phyloP scores from a whole-genome alignment of 495 filamentous ascomycete genomes.

The Neohortaea acidophila region DNA sequence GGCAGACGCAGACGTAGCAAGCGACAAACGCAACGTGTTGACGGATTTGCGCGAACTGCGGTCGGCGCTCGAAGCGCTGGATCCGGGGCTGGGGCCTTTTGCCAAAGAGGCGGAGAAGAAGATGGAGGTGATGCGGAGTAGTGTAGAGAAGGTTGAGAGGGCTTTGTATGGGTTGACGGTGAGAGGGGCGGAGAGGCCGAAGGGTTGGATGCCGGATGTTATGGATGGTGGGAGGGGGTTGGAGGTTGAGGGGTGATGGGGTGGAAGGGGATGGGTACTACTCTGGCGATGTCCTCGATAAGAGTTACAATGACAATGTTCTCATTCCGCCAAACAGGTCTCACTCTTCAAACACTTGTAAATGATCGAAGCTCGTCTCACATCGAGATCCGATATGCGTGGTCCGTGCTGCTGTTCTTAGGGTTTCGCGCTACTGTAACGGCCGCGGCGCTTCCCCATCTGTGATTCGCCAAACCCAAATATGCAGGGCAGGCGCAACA shows the following conservation, averaged over 20 bases:
- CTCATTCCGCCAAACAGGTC: too few species aligned
- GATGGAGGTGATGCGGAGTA: constrained; percentile 67
- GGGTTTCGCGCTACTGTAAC: too few species aligned
- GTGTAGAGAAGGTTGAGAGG: constrained; percentile 86
- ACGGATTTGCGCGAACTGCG: constrained; percentile 61
- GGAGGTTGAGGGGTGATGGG: constrained; percentile 30
- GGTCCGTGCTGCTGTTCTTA: too few species aligned
- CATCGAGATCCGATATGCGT: too few species aligned
- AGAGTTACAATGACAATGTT: too few species aligned
- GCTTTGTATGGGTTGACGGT: constrained; percentile 76
- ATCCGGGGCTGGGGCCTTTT: constrained; percentile 33
- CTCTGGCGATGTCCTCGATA: too few species aligned
- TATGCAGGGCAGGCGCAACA: too few species aligned
- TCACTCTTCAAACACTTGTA: too few species aligned
- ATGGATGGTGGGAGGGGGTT: constrained; percentile 27
- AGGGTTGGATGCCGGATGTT: constrained; percentile 83
- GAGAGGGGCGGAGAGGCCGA: constrained; percentile 72
- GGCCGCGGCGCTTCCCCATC: too few species aligned
- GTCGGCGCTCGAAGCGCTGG: constrained; percentile 53
- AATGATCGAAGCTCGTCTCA: too few species aligned
- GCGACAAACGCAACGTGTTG: constrained; percentile 39
- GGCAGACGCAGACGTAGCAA: constrained; percentile 18
- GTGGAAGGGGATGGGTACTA: too few species aligned
- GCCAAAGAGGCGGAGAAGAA: constrained; percentile 59
- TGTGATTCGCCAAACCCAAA: too few species aligned